Base-by-base conservation (phyloP, 1,284 basidiomycete species). In the Bondarzewia mesenterica region DNA sequence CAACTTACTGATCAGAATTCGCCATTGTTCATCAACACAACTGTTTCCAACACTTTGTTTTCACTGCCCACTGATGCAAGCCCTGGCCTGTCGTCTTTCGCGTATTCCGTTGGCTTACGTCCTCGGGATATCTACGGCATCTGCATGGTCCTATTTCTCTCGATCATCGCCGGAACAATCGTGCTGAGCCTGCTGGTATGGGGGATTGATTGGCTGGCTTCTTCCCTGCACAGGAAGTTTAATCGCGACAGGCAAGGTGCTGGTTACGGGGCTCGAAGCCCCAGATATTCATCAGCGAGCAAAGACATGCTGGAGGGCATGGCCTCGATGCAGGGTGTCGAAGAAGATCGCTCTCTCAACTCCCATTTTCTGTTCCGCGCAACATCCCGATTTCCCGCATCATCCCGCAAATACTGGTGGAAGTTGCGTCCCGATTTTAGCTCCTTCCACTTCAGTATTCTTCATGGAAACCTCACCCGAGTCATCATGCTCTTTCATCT, bases 401-500 rank as follows among this genome's bases (percentile, higher is more conserved):
- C 55, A 52, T 44, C 54, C 2, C 50, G 48, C 45, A 54, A 47
- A 37, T 23, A 14, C 10, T 85, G 82, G 80, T 78, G 81, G 72
- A 67, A 71, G 43, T 58, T 80, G 36, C 77, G 80, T 40, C 72
- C 77, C 21, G 75, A 80, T 53, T 74, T 84, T 52, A 80, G 78
- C 48, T 85, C 85, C 7, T 86, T 90, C 65, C 88, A 90, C 60
- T 75, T 80, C 15, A 85, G 76, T 54, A 78, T 89, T 45, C 67
- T 90, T 41, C 83, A 89, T 56, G 94, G 94, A 42, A 98, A 97
- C 65, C 78, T 98, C 46, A 80, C 94, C 48, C 85, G 95, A 46
- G 74, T 95, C 49, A 77, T 98, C 39, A 74, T 94, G 47, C 73
- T 95, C 36, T 98, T 97, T 71, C 94, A 97, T 68, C 78, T 97